Evolutionary conservation across 2,329 filamentous ascomycete species (phyloP).

Genomic region (Aspergillus pseudoterreus): DNA sequence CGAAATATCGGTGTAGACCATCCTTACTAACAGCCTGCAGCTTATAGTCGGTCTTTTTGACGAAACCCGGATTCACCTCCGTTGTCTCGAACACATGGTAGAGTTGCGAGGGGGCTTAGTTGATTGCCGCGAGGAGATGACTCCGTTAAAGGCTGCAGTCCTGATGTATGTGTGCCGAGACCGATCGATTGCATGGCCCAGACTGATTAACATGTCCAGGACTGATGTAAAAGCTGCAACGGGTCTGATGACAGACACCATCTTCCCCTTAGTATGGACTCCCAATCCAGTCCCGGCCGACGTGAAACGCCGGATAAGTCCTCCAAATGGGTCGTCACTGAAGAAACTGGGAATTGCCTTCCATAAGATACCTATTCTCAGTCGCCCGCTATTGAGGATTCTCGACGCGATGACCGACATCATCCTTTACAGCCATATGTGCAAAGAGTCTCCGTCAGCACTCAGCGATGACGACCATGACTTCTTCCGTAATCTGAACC

Average conservation of each 20-base stretch:
- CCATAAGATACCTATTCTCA: slow-evolving; percentile 25
- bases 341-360: slow-evolving; percentile 25
- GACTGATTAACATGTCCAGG: slow-evolving; percentile 12
- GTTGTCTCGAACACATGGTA: slow-evolving; percentile 36
- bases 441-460: slow-evolving; percentile 16
- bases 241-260: slow-evolving; percentile 30
- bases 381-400: slow-evolving; percentile 22
- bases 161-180: slow-evolving; percentile 21
- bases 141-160: slow-evolving; percentile 24
- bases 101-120: slow-evolving; percentile 29
- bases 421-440: slow-evolving; percentile 29
- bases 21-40: slow-evolving; percentile 17
- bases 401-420: slow-evolving; percentile 28
- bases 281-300: slow-evolving; percentile 25
- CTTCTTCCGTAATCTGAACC: slow-evolving; percentile 31
- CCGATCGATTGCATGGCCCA: neutral
- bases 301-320: slow-evolving; percentile 26
- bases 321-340: slow-evolving; percentile 21
- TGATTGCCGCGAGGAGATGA: slow-evolving; percentile 22
- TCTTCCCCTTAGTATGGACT: slow-evolving; percentile 33
- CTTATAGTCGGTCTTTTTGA: slow-evolving; percentile 36
- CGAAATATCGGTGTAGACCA: neutral
- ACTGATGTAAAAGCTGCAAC: slow-evolving; percentile 34
- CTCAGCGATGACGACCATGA: slow-evolving; percentile 26
- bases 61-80: slow-evolving; percentile 37